These are phyloP conservation scores for Ochromonadaceae sp. DNA, from an alignment of 352 stramenopile genomes.

Conservation along the genomic window DNA sequence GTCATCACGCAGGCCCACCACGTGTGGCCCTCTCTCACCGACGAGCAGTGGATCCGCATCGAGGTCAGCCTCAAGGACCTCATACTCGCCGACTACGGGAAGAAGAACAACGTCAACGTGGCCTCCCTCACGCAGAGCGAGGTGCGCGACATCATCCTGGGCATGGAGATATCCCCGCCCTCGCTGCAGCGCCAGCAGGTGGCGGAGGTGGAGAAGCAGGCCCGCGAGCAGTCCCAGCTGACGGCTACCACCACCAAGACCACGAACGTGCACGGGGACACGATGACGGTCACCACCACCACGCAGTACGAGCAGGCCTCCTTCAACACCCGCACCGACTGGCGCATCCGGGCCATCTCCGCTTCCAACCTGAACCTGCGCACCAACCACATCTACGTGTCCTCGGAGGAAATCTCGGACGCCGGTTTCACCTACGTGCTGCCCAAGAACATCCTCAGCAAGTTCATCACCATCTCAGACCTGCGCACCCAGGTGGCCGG, in stretches of 20 bases:
- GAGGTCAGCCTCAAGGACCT: slow-evolving; percentile 98
- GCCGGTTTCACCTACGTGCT: slow-evolving; percentile 97
- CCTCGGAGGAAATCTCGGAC: slow-evolving; percentile 54
- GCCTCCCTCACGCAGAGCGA: slow-evolving; percentile 97
- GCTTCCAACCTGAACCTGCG: slow-evolving; percentile 95
- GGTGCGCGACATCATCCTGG: slow-evolving; percentile 99
- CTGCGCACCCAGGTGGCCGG: slow-evolving; percentile 93
- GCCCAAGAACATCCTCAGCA: slow-evolving; percentile 97
- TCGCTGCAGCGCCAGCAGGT: slow-evolving; percentile 98
- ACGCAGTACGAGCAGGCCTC: slow-evolving; percentile 98
- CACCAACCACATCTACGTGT: slow-evolving; percentile 99
- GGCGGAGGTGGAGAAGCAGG: slow-evolving; percentile 97
- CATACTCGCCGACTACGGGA: slow-evolving; percentile 97
- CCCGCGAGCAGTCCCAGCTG: slow-evolving; percentile 90
- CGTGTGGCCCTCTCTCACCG: slow-evolving; percentile 94
- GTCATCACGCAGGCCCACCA: slow-evolving; percentile 97
- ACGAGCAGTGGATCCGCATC: slow-evolving; percentile 99
- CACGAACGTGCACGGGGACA: slow-evolving; percentile 97
- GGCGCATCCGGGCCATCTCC: slow-evolving; percentile 93
- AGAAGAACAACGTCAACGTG: slow-evolving; percentile 99
- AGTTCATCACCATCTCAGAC: slow-evolving; percentile 96
- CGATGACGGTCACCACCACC: slow-evolving; percentile 98
- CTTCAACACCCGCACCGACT: slow-evolving; percentile 98
- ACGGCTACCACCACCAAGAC: slow-evolving; percentile 97
- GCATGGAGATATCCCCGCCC: slow-evolving; percentile 98